Evolutionary conservation across 768 basidiomycete species (phyloP).

Genomic region (Collybia sordida): DNA sequence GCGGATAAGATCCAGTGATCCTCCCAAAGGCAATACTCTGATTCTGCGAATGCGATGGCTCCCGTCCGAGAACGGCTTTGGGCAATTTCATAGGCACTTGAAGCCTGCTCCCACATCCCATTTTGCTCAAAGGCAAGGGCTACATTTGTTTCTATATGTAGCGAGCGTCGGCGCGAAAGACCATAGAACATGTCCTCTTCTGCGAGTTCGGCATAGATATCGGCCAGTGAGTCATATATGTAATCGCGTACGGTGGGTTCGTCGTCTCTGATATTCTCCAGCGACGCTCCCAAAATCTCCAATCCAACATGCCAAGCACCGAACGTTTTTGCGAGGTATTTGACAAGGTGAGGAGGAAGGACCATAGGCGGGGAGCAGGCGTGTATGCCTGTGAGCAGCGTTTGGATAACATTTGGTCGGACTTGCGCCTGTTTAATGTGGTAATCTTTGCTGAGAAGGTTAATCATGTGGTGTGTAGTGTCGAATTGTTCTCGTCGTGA

Average conservation of each 20-base stretch:
- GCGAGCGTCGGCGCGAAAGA: constrained; percentile 85
- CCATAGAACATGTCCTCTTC: constrained; percentile 99
- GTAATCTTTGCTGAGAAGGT: constrained; percentile 89
- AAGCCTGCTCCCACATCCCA: constrained; percentile 95
- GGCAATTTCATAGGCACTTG: constrained; percentile 84
- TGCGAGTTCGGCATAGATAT: constrained; percentile 91
- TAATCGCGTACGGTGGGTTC: constrained; percentile 79
- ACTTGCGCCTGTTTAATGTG: constrained; percentile 86
- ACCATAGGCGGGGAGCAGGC: constrained; percentile 86
- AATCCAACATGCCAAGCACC: constrained; percentile 92
- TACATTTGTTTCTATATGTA: constrained; percentile 88
- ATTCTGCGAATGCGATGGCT: constrained; percentile 85
- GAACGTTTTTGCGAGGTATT: constrained; percentile 95
- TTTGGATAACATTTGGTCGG: constrained; percentile 91
- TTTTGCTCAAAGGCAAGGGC: constrained; percentile 91
- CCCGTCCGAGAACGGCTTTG: constrained; percentile 84
- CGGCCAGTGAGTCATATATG: constrained; percentile 87
- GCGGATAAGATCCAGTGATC: constrained; percentile 98
- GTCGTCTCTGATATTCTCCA: constrained; percentile 79
- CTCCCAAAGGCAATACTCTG: constrained; percentile 98
- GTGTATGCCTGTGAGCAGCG: constrained; percentile 80
- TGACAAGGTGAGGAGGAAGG: constrained; percentile 91
- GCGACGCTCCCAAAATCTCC: constrained; percentile 80
- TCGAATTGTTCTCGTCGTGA: constrained; percentile 86
- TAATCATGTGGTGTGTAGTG: constrained; percentile 86